These are phyloP conservation scores for Phlebiopsis gigantea DNA, from an alignment of 768 basidiomycete genomes.

Conservation along the genomic window DNA sequence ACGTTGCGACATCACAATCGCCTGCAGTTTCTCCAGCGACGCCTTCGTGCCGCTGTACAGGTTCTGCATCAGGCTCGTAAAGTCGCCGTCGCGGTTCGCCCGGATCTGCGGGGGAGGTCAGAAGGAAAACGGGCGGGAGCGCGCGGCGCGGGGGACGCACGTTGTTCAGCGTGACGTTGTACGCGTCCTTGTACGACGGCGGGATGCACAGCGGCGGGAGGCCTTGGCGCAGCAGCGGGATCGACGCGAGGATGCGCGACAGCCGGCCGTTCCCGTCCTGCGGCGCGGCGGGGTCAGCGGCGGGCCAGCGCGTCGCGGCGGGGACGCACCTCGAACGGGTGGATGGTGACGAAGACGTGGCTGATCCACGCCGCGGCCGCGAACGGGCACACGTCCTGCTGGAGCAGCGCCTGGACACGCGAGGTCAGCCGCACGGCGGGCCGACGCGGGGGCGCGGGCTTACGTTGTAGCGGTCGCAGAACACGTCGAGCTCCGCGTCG, in stretches of 20 bases:
- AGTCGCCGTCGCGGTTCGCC: neutral
- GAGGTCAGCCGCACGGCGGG: neutral
- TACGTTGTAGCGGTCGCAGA: conserved; percentile 14
- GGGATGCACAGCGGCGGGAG: conserved; percentile 9
- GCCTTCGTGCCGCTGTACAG: neutral
- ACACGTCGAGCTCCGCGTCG: conserved; percentile 11
- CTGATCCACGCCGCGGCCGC: conserved; percentile 13
- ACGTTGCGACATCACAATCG: neutral
- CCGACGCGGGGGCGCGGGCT: neutral
- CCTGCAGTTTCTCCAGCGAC: neutral
- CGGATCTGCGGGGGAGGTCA: neutral
- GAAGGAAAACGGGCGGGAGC: neutral
- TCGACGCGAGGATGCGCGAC: conserved; percentile 12
- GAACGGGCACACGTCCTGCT: conserved; percentile 9
- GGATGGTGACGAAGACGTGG: conserved; percentile 13
- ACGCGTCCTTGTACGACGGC: conserved; percentile 5
- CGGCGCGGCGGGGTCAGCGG: no score
- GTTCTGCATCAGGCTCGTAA: neutral
- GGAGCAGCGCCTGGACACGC: neutral
- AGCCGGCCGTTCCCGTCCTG: conserved; percentile 13
- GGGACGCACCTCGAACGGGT: conserved; percentile 11
- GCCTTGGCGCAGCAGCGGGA: conserved; percentile 6
- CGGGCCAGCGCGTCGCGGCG: neutral
- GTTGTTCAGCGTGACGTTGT: conserved; percentile 9
- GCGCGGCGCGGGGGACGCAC: no score